Evolutionary conservation across 805 yeast genomes (phyloP), one percentile per base, ranked within the genome.

Genomic region (Wickerhamiella bombiphila): DNA sequence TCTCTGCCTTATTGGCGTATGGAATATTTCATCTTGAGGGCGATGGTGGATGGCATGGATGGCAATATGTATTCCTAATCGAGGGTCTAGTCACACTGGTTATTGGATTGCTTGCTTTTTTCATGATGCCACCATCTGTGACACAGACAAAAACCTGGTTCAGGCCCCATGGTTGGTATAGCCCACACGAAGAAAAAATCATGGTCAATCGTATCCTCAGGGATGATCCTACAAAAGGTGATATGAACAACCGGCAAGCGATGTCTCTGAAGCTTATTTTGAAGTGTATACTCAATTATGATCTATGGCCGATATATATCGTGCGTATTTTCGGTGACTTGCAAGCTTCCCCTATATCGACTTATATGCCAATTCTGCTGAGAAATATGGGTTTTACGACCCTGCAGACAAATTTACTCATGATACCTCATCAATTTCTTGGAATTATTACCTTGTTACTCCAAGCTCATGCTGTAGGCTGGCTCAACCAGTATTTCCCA

Each of bases 221-320:
- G 47, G 78, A 74, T 49, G 80, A 74, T 48, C 79, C 79, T 5
- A 46, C 64, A 2, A 67, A 67, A 57, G 77, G 78, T 18, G 76
- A 68, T 40, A 72, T 73, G 78, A 64, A 72, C 50, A 74, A 74
- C 48, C 61, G 76, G 48, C 68, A 68, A 44, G 71, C 74, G 3
- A 51, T 74, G 15, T 50, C 63, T 1, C 44, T 55, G 3, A 58
- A 51, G 29, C 64, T 63, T 55, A 42, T 74, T 9, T 49, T 55
- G 44, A 47, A 54, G 29, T 58, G 71, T 2, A 31, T 70, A 3
- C 30, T 47, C 2, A 77, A 73, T 48, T 66, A 57, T 46, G 70
- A 71, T 48, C 39, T 72, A 39, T 62, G 74, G 68, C 77, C 77
- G 16, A 54, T 72, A 28, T 70, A 69, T 41, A 35, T 62, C 2